Evolutionary conservation across 164 flowering plant species (phyloP).

Genomic region (Kingdonia uniflora): DNA sequence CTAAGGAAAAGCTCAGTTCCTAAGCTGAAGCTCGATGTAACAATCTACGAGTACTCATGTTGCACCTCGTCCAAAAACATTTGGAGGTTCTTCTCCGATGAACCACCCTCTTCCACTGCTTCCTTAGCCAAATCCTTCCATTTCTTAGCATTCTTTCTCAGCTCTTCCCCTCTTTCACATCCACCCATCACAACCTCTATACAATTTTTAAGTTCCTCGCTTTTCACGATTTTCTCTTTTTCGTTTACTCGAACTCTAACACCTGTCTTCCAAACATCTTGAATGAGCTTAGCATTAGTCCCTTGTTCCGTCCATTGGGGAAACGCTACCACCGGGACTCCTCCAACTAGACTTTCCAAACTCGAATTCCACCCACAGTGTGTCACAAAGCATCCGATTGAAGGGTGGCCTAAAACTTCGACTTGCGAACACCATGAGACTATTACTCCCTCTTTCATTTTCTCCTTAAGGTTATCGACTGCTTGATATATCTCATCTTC

Average conservation of each 20-base stretch:
- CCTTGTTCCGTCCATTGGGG: slow-evolving; percentile 52
- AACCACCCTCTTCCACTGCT: slow-evolving; percentile 33
- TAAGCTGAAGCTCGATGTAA: too few species aligned
- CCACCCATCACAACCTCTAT: slow-evolving; percentile 43
- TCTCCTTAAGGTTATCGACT: background rate
- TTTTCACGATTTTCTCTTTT: slow-evolving; percentile 26
- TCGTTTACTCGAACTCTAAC: slow-evolving; percentile 21
- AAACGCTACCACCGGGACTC: slow-evolving; percentile 44
- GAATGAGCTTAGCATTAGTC: slow-evolving; percentile 52
- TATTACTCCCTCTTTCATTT: slow-evolving; percentile 20
- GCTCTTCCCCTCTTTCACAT: slow-evolving; percentile 21
- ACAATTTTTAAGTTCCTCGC: slow-evolving; percentile 39
- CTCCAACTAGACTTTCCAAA: slow-evolving; percentile 32
- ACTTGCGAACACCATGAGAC: slow-evolving; percentile 53
- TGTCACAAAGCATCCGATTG: slow-evolving; percentile 51
- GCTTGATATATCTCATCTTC: background rate
- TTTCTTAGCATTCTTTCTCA: slow-evolving; percentile 23
- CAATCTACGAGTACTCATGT: too few species aligned
- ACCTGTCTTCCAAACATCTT: slow-evolving; percentile 45
- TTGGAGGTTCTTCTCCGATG: slow-evolving; percentile 24
- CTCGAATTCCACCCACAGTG: slow-evolving; percentile 81
- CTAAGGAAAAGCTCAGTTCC: too few species aligned
- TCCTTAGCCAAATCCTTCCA: slow-evolving; percentile 34
- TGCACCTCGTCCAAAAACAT: slow-evolving; percentile 16
- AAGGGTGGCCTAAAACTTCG: slow-evolving; percentile 36